Percentiles rank a stretch among this genome's conserved stretches.
Conservation (phyloP, 2,329 filamentous ascomycete genomes). For the Fusarium mundagurra region DNA sequence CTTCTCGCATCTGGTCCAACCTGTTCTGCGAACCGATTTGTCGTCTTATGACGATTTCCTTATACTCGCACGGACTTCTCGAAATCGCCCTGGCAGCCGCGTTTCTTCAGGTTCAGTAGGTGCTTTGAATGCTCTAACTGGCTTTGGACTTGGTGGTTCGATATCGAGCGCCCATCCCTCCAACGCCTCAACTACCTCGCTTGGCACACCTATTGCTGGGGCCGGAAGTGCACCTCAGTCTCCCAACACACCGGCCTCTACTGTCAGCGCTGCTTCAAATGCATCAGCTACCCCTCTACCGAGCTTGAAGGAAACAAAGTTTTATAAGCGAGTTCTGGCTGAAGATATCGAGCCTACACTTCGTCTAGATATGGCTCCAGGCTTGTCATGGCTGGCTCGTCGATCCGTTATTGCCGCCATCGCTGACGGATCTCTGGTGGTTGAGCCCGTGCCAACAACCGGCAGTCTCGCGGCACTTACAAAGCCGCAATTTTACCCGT, state of each 20-base stretch:
- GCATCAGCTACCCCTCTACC: conserved; percentile 54
- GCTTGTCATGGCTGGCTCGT: conserved; percentile 91
- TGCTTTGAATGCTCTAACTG: conserved; percentile 56
- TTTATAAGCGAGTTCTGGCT: conserved; percentile 87
- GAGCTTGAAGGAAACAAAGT: conserved; percentile 87
- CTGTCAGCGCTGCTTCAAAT: conserved; percentile 56
- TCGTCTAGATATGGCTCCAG: conserved; percentile 86
- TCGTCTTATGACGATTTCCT: conserved; percentile 86
- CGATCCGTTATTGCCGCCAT: conserved; percentile 85
- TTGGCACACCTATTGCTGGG: conserved; percentile 59
- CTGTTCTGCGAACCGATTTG: conserved; percentile 84
- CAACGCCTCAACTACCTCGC: conserved; percentile 69
- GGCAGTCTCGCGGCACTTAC: conserved; percentile 60
- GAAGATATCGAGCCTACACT: conserved; percentile 97
- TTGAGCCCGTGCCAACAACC: conserved; percentile 82
- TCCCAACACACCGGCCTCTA: conserved; percentile 67
- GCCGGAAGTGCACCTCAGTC: conserved; percentile 66
- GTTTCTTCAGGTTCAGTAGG: conserved; percentile 75
- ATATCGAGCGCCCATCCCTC: conserved; percentile 60
- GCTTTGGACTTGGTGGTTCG: conserved; percentile 57
- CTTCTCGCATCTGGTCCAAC: conserved; percentile 84
- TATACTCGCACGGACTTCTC: conserved; percentile 75
- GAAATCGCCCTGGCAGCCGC: conserved; percentile 69
- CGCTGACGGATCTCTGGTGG: conserved; percentile 84
- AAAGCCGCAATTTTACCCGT: conserved; percentile 71